Evolutionary conservation across 2,329 filamentous ascomycete genomes (phyloP).

Genomic region (Aureobasidium leucospermi): DNA sequence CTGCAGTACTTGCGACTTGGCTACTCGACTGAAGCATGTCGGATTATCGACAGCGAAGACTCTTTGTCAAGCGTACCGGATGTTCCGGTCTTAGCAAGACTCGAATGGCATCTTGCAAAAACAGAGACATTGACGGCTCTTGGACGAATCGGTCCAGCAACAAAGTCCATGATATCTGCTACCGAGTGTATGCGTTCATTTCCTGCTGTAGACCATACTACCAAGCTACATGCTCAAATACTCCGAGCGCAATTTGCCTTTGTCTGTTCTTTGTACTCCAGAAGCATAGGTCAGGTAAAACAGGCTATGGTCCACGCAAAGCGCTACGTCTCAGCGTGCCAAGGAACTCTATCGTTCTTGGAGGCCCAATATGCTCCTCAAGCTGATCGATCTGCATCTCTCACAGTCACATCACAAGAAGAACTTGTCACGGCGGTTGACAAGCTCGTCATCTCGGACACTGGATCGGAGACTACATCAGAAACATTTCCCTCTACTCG

Average conservation of each 20-base stretch:
- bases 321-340: constrained; percentile 4
- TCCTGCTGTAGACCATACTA: neutral
- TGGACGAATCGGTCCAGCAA: neutral
- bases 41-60: constrained; percentile 53
- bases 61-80: constrained; percentile 36
- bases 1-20: constrained; percentile 53
- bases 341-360: constrained; percentile 1
- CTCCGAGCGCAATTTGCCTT: neutral
- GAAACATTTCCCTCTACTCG: neutral
- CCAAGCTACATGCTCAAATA: neutral
- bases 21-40: constrained; percentile 51
- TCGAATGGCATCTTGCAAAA: constrained; percentile 42
- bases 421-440: neutral
- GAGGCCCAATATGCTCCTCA: constrained; percentile 22
- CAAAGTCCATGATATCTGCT: neutral
- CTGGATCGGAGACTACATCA: neutral
- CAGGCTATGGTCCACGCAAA: constrained; percentile 1
- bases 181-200: neutral
- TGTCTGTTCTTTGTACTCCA: neutral
- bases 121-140: neutral
- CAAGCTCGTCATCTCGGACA: neutral
- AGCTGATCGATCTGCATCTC: too few relatives aligned
- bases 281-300: neutral
- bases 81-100: constrained; percentile 37
- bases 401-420: neutral